Evolutionary conservation across 2,329 filamentous ascomycete species (phyloP), one percentile per base, ranked within the genome.

Genomic region (Fusarium cyanostomum): DNA sequence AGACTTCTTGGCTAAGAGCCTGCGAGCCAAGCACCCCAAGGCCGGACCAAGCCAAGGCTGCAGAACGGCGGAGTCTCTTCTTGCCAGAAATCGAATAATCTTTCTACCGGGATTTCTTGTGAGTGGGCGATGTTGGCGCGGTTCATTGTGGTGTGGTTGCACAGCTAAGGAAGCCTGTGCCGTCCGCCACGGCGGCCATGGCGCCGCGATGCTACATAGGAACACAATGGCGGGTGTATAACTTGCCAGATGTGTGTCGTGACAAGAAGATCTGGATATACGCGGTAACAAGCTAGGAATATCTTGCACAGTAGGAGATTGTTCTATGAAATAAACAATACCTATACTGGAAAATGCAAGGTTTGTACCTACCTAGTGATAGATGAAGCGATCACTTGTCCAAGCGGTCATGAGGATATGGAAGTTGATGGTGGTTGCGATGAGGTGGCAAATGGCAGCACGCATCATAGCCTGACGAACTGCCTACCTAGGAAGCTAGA

Each of bases 401-500:
- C 30, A 52, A 38, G 53, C 34, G 33, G 42, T 37, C 49, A 52
- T 45, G 43, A 41, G 41, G 53, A 52, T 24, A 39, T 31, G 43
- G 38, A 35, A 26, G 52, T 30, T 21, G 49, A 60, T 37, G 37
- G 49, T 56, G 56, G 56, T 37, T 56, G 54, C 59, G 54, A 35
- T 63, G 64, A 63, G 57, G 59, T 69, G 64, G 64, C 64, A 57
- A 71, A 57, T 54, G 49, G 50, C 27, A 43, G 51, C 44, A 37
- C 24, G 42, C 30, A 26, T 44, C 34, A 16, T 28, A 46, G 52
- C 18, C 42, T 24, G 18, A 15, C 34, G 12, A 58, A 48, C 49
- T n/a, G n/a, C n/a, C n/a, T n/a, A n/a, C n/a, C n/a, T 49, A 53
- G 45, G 15, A 39, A 44, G 43, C 66, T 64, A 44, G 49, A 65